A percentile compares a stretch with the other conserved stretches of the same genome.
These are phyloP conservation scores for Ceratocystis diversiconidia DNA, from an alignment of 2,329 filamentous ascomycete genomes.

Conservation along the genomic window DNA sequence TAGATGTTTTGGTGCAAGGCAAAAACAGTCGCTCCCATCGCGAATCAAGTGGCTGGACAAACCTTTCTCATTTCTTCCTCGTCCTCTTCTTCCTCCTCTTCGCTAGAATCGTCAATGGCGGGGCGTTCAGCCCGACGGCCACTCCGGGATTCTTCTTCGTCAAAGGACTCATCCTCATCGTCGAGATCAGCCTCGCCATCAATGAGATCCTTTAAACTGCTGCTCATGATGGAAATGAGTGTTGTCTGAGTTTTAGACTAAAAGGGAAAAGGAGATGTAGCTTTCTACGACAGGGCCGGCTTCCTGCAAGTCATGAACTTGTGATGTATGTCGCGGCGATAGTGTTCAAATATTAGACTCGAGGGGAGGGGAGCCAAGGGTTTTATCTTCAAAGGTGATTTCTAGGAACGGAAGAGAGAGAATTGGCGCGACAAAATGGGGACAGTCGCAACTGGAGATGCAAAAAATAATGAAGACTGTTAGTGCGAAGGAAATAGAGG, in stretches of 20 bases:
- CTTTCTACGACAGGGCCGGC: background rate
- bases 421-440: background rate
- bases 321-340: background rate
- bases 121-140: constrained; percentile 3
- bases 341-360: background rate
- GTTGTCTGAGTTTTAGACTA: background rate
- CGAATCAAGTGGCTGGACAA: constrained; percentile 17
- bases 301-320: background rate
- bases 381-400: no score
- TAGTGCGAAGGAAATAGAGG: background rate
- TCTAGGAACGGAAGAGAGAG: background rate
- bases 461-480: background rate
- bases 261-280: background rate
- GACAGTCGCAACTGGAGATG: background rate
- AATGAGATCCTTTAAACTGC: constrained; percentile 59
- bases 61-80: constrained; percentile 75
- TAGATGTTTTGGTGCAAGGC: constrained; percentile 5
- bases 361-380: background rate
- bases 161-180: constrained; percentile 70
- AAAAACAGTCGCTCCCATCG: background rate
- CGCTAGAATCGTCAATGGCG: constrained; percentile 57
- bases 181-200: constrained; percentile 76
- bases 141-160: constrained; percentile 50
- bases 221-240: constrained; percentile 35
- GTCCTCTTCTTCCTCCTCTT: constrained; percentile 85